Conservation (phyloP, 345 rosid species). For the Clausena lansium region DNA sequence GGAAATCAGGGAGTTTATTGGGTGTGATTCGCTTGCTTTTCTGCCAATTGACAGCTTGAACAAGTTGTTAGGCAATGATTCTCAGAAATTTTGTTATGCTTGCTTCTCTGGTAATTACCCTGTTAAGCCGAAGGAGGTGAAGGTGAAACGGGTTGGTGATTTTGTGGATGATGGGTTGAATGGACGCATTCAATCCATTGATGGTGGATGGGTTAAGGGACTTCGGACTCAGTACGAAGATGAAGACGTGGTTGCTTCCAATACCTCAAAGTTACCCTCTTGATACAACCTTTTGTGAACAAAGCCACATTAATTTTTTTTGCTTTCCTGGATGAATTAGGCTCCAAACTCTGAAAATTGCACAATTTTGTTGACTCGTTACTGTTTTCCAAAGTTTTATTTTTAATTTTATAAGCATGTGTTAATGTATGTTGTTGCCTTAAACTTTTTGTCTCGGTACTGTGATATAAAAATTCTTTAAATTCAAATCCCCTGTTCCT, state of each 20-base stretch:
- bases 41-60: conserved; percentile 61
- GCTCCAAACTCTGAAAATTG: not conserved
- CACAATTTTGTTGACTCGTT: conserved; percentile 23
- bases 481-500: not conserved
- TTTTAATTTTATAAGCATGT: not conserved
- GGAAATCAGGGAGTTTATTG: conserved; percentile 69
- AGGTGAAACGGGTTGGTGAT: conserved; percentile 85
- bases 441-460: not conserved
- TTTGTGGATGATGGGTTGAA: conserved; percentile 80
- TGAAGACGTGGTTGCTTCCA: not conserved
- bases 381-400: conserved; percentile 1
- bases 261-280: not conserved
- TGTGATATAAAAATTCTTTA: not conserved
- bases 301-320: not conserved
- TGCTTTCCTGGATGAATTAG: conserved; percentile 6
- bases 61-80: conserved; percentile 50
- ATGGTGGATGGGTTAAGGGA: conserved; percentile 77
- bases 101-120: conserved; percentile 93
- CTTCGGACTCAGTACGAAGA: conserved; percentile 23
- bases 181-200: conserved; percentile 64
- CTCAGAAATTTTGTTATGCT: conserved; percentile 73
- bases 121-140: conserved; percentile 63
- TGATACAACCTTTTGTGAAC: conserved; percentile 3
- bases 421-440: not conserved
- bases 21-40: conserved; percentile 87